Conservation (phyloP, 306 rosid species). For the Quercus robur region DNA sequence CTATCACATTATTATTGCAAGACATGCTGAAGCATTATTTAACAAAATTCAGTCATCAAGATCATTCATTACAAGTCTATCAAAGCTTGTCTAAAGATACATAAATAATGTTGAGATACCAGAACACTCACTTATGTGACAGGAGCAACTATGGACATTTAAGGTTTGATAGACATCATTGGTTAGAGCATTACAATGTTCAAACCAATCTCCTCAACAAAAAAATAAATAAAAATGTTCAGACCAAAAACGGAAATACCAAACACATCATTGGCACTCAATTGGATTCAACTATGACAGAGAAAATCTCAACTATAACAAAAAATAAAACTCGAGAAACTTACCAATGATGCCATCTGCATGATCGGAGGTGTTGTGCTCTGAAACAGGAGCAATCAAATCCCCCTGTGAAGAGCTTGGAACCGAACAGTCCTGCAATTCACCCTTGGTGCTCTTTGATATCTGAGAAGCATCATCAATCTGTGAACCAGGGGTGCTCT, state of each 20-base stretch:
- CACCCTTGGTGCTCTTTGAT: slow-evolving; percentile 37
- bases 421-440: slow-evolving; percentile 36
- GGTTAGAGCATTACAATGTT: background rate
- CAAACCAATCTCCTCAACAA: background rate
- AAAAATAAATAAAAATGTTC: background rate
- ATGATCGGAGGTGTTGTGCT: slow-evolving; percentile 36
- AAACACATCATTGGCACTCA: background rate
- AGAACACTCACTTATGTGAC: background rate
- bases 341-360: slow-evolving; percentile 53
- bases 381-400: slow-evolving; percentile 39
- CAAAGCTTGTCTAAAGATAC: background rate
- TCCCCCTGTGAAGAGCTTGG: slow-evolving; percentile 35
- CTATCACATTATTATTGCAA: background rate
- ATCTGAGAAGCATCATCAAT: slow-evolving; percentile 38
- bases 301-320: background rate
- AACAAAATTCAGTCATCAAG: background rate
- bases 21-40: background rate
- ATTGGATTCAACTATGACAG: background rate
- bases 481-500: slow-evolving; percentile 20
- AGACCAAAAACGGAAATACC: background rate
- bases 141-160: background rate
- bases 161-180: background rate
- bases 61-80: background rate
- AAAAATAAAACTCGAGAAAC: slow-evolving; percentile 20
- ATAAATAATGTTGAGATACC: background rate